Base-by-base conservation (phyloP, 345 rosid genomes). In the Schrenkiella parvula region DNA sequence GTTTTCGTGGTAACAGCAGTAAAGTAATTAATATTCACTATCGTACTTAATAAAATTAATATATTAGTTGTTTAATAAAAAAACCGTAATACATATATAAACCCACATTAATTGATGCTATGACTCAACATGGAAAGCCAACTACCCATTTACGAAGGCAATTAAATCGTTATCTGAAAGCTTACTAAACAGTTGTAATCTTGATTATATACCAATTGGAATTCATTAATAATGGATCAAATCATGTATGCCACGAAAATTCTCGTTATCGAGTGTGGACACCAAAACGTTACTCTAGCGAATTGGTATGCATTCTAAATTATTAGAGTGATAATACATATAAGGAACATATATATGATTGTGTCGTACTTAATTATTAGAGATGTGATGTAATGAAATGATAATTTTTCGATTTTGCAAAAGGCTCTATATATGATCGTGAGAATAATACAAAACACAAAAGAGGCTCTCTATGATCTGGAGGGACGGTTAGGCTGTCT, bases 401-500 rank as follows among this genome's bases (percentile, higher is more conserved):
- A 59, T 48, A 48, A 54, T 1, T 21, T 37, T 53, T 9, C 4
- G 13, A 28, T 28, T 28, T 60, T 61, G 53, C 23, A 38, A 37
- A 29, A 48, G 29, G 7, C 26, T 34, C 26, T 34, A 6, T 31
- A 54, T 15, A 31, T 55, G 41, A 9, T 68, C 32, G 22, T 44
- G 56, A 44, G 35, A 32, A 69, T 10, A 44, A 44, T 43, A n/a
- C 57, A 52, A 52, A 35, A 17, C 5, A 41, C n/a, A 29, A 52
- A 22, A 55, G 54, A 21, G 38, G 6, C 46, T 44, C 57, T 46
- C 12, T 21, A 18, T 73, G 66, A 65, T 73, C 59, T 65, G 71
- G 66, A 73, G 59, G 64, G 43, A 65, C 17, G 35, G 78, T 67
- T 57, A 66, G 15, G 47, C 78, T 74, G 78, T 74, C 73, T 50